Evolutionary conservation across 306 rosid species (phyloP).

Genomic region (Mimosa pudica): DNA sequence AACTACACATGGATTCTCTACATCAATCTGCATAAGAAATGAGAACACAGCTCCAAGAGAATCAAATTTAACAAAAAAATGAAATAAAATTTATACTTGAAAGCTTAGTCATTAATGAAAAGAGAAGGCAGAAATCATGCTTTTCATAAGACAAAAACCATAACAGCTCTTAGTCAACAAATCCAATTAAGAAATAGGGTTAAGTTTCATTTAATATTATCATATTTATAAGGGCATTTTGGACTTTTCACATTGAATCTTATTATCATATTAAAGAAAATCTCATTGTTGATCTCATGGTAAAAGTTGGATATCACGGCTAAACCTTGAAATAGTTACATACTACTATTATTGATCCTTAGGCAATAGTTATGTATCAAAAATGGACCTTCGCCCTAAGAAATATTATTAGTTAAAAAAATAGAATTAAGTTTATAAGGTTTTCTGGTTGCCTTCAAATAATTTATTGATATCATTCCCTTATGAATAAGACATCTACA

Average conservation of each 20-base stretch:
- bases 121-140: constrained; percentile 8
- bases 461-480: neutral
- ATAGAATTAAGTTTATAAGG: neutral
- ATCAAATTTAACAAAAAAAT: neutral
- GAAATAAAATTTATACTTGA: neutral
- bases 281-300: too few relatives aligned
- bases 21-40: constrained; percentile 72
- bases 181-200: neutral
- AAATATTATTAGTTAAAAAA: too few relatives aligned
- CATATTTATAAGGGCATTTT: too few relatives aligned
- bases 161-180: constrained; percentile 6
- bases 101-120: neutral
- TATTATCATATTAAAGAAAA: too few relatives aligned
- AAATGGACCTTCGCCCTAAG: too few relatives aligned
- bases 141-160: constrained; percentile 22
- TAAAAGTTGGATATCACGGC: too few relatives aligned
- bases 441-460: neutral
- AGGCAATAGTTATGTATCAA: too few relatives aligned
- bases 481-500: neutral
- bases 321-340: too few relatives aligned
- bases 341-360: too few relatives aligned
- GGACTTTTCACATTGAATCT: too few relatives aligned
- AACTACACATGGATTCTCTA: constrained; percentile 91
- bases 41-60: neutral
- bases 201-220: too few relatives aligned